Percentiles rank a stretch among this genome's conserved stretches.
Conservation (phyloP, 2,329 filamentous ascomycete genomes). For the Torrubiellomyces zombiae region DNA sequence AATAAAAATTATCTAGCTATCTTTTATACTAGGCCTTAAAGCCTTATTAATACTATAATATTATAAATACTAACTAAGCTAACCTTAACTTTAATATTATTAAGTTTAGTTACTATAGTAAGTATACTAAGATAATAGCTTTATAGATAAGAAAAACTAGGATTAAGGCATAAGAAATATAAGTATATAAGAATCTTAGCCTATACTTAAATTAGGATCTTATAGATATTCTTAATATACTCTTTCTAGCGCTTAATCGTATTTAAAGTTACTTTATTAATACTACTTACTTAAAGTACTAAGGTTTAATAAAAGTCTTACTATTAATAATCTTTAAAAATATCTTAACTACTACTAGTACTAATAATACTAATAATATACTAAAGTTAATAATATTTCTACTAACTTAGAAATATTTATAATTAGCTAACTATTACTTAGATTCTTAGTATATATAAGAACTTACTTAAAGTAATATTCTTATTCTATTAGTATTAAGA, state of each 20-base stretch:
- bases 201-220: slow-evolving; percentile 1
- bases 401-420: slow-evolving; percentile 1
- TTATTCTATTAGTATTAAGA: background rate
- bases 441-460: slow-evolving; percentile 2
- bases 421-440: background rate
- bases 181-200: slow-evolving; percentile 1
- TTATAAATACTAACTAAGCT: background rate
- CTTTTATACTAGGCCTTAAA: background rate
- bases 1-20: too few species aligned
- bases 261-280: slow-evolving; percentile 1
- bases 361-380: background rate
- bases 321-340: background rate
- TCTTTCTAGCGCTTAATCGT: slow-evolving; percentile 1
- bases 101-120: slow-evolving; percentile 1
- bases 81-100: slow-evolving; percentile 1
- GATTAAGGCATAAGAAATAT: background rate
- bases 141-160: background rate
- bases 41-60: background rate
- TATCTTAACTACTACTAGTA: background rate
- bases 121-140: background rate
- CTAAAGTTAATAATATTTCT: slow-evolving; percentile 1
- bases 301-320: too few species aligned
- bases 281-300: slow-evolving; percentile 1
- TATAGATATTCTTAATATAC: background rate
- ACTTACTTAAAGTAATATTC: slow-evolving; percentile 1